Base-by-base conservation (phyloP, 2,329 filamentous ascomycete species). In the Scytalidium lignicola region DNA sequence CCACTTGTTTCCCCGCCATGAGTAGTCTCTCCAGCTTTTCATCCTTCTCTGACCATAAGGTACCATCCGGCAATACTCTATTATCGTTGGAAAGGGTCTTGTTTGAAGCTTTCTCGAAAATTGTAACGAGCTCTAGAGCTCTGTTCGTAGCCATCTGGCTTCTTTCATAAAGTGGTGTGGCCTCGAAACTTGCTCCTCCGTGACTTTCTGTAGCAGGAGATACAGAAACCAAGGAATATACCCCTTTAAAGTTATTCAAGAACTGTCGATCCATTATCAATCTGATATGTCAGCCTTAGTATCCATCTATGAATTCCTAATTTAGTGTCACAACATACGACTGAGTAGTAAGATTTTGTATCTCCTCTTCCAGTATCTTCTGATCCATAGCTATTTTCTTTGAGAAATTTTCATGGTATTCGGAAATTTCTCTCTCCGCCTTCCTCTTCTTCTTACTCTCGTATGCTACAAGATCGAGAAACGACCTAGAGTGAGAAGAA, bases 391-490 rank as follows among this genome's bases (percentile, higher is more conserved):
- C 44, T 46, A 61, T 41, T 13, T 22, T 41, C 9, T 46, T 19
- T 5, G 39, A 49, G 20, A 59, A 57, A 19, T 42, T 50, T 3
- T 53, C 51, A 15, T 55, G 43, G 29, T 51, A 62, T 3, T 54
- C 44, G 1, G 44, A 41, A 6, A 50, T 45, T 45, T 53, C 52
- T 46, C 56, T 58, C 6, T 48, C 42, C 1, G 48, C 50, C 39
- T 44, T 46, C 29, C 47, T 55, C 48, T 58, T 61, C 44, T 56
- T 58, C 48, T 53, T 56, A 29, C 19, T 52, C 44, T 58, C 55
- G 6, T 52, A 48, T 23, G 54, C 52, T 3, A 62, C 47, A 9
- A 57, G 41, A 4, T 50, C 54, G 15, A 61, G 51, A 43, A 62
- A 62, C n/a, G 55, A 37, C n/a, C 32, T 37, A n/a, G 4, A 17